Conservation (phyloP, 2,329 filamentous ascomycete species). For the Orbilia oligospora region DNA sequence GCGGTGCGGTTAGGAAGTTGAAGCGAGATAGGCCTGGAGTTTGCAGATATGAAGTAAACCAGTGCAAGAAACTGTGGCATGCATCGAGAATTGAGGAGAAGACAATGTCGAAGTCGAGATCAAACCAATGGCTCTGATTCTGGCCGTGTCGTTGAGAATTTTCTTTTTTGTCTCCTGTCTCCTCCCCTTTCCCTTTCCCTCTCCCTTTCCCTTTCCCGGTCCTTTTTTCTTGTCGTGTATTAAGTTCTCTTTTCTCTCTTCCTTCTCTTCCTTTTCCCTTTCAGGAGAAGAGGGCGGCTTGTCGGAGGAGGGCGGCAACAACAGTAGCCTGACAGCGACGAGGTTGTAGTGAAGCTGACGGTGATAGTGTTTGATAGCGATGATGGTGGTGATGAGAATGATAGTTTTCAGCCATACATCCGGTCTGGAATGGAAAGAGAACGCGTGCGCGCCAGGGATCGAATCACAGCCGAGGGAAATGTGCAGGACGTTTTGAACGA, state of each 20-base stretch:
- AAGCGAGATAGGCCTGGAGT: slow-evolving; percentile 10
- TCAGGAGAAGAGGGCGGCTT: slow-evolving; percentile 20
- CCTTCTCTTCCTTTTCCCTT: neutral
- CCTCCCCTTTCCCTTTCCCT: neutral
- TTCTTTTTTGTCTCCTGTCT: neutral
- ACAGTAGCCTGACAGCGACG: neutral
- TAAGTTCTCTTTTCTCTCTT: neutral
- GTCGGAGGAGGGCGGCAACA: slow-evolving; percentile 1
- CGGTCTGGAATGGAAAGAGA: slow-evolving; percentile 34
- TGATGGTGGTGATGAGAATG: neutral
- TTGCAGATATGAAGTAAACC: neutral
- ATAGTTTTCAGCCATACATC: slow-evolving; percentile 29
- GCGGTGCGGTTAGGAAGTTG: slow-evolving; percentile 18
- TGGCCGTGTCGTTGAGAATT: neutral
- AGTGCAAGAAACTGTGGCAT: neutral
- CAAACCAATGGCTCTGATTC: neutral
- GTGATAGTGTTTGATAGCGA: neutral
- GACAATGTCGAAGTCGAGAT: neutral
- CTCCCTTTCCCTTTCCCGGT: neutral
- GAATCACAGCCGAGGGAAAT: slow-evolving; percentile 31
- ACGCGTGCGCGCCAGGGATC: slow-evolving; percentile 49
- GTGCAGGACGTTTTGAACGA: neutral
- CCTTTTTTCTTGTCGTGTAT: too few relatives aligned
- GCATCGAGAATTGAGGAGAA: neutral
- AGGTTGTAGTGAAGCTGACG: slow-evolving; percentile 2